Evolutionary conservation across 768 basidiomycete genomes (phyloP), one percentile per base, ranked within the genome.

Genomic region (Auricularia sp.): DNA sequence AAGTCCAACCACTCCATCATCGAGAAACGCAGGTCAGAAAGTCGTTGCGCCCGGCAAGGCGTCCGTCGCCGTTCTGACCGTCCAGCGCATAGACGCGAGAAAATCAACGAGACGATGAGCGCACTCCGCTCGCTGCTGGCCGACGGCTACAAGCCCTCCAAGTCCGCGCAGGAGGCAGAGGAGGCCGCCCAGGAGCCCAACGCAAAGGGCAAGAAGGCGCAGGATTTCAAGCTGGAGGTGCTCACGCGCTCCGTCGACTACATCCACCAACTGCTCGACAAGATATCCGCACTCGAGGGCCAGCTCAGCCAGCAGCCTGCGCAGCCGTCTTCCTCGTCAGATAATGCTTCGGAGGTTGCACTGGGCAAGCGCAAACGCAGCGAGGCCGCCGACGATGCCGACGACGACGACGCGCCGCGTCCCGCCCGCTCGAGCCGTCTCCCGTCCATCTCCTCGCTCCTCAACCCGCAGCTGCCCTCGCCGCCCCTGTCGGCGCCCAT

Each of bases 181-280:
- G 18, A 51, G 47, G 18, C 47, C 16, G 21, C 47, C 47, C 14
- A 51, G 47, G 21, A 51, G 47, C 11, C 47, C 39, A 14, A 14
- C 39, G 53, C 53, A 1, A 29, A 29, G 18, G 53, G 53, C 53
- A 54, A 54, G 29, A 54, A 54, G 29, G 53, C n/a, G n/a, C 56
- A 59, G 56, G 56, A 59, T 29, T 59, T 59, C 56, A 59, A 59
- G 29, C 56, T 59, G 7, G 56, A 59, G 56, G 56, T 59, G 7
- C 56, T 33, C 29, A 59, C 29, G 8, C 34, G 56, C 56, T 59
- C 56, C 34, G 56, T 59, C 34, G 56, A 59, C 18, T 59, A 59
- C 56, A 59, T 59, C 29, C 56, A 59, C 29, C 56, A 59, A 29
- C 56, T 59, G 23, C 56, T 59, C 34, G 56, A 59, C 23, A 59